These are phyloP conservation scores for Pseudogymnoascus destructans DNA, from an alignment of 2,329 filamentous ascomycete species.

Conservation along the genomic window DNA sequence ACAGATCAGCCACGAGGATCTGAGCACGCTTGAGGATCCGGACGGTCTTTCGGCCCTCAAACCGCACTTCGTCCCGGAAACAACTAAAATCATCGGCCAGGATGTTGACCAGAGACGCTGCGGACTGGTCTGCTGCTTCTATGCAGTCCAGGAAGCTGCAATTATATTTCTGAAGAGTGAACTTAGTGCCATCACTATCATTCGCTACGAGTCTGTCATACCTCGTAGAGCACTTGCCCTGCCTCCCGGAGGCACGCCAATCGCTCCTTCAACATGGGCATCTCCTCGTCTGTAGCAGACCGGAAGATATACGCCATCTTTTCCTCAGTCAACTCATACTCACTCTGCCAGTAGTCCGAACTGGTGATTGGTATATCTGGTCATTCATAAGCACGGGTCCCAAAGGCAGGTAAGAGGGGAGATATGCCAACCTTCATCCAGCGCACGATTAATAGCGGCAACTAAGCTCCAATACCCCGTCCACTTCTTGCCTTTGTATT, in stretches of 20 bases:
- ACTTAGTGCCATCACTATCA: too few species aligned
- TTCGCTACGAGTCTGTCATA: too few species aligned
- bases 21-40: constrained; percentile 88
- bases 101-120: constrained; percentile 73
- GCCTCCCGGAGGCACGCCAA: constrained; percentile 72
- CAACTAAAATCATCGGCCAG: constrained; percentile 70
- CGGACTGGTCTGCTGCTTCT: constrained; percentile 60
- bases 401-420: constrained; percentile 1
- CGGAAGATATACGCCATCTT: constrained; percentile 67
- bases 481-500: constrained; percentile 70
- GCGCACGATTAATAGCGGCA: constrained; percentile 68
- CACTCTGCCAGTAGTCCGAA: constrained; percentile 72
- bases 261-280: constrained; percentile 70
- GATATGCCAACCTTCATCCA: constrained; percentile 60
- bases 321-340: constrained; percentile 63
- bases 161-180: constrained; percentile 49
- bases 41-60: constrained; percentile 58
- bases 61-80: constrained; percentile 70
- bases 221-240: constrained; percentile 64
- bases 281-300: constrained; percentile 73
- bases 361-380: constrained; percentile 77
- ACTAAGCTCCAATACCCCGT: constrained; percentile 95
- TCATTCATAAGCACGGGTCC: constrained; percentile 15
- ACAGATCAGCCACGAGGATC: constrained; percentile 89
- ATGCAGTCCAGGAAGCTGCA: constrained; percentile 65